A percentile compares a stretch with the other conserved stretches of the same genome.
Evolutionary conservation across 1,284 basidiomycete species (phyloP).

Genomic region (Heimioporus punctisporus): DNA sequence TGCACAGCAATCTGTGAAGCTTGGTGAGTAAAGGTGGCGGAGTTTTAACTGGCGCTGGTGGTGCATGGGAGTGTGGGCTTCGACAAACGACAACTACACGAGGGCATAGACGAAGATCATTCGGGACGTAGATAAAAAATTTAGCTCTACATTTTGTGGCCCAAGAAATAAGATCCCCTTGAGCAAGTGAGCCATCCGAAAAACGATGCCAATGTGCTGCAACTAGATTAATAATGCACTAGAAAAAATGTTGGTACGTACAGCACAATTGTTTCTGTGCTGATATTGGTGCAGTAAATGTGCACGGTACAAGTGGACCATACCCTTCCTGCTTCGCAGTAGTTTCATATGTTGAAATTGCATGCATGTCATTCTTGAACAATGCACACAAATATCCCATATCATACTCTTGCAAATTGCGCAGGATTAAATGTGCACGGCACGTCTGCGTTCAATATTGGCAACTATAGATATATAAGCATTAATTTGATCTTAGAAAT

Average conservation of each 20-base stretch:
- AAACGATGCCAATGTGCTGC: not conserved
- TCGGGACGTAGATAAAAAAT: slow-evolving; percentile 21
- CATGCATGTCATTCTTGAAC: not conserved
- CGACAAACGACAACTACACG: slow-evolving; percentile 17
- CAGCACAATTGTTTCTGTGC: not conserved
- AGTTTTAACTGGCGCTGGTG: slow-evolving; percentile 10
- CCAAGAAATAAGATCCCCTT: not conserved
- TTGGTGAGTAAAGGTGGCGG: not conserved
- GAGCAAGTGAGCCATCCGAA: not conserved
- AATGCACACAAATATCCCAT: not conserved
- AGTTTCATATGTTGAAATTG: not conserved
- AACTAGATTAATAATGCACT: not conserved
- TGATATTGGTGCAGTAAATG: not conserved
- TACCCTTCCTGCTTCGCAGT: not conserved
- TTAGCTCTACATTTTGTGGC: too few relatives aligned
- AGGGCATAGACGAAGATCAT: slow-evolving; percentile 18
- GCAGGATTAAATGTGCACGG: not conserved
- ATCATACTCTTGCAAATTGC: not conserved
- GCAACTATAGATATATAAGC: too few relatives aligned
- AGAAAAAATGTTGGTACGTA: not conserved
- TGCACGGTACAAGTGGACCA: not conserved
- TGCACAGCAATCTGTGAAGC: not conserved
- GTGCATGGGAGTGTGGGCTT: slow-evolving; percentile 17
- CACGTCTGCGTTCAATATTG: too few relatives aligned
- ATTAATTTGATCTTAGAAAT: too few relatives aligned